Conservation (phyloP, 2,329 filamentous ascomycete species). For the Exophiala sp. region DNA sequence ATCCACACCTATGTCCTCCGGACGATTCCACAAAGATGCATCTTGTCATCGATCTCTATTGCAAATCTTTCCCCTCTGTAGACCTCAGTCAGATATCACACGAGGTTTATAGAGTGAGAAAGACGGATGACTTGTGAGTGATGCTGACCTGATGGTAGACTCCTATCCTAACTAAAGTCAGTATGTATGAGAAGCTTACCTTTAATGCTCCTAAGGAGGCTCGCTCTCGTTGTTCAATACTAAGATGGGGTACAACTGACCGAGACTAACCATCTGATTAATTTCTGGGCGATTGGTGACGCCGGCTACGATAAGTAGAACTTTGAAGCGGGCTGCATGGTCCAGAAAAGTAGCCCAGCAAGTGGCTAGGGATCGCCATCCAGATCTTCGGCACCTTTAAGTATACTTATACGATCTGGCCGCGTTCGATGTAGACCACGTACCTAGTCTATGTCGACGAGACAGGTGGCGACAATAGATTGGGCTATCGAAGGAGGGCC, state of each 20-base stretch:
- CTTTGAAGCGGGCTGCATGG: too few species aligned
- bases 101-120: not conserved
- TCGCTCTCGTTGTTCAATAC: not conserved
- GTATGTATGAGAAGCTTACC: not conserved
- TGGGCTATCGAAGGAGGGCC: too few species aligned
- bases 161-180: not conserved
- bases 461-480: too few species aligned
- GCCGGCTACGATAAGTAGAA: too few species aligned
- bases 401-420: too few species aligned
- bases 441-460: too few species aligned
- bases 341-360: too few species aligned
- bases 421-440: too few species aligned
- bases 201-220: not conserved
- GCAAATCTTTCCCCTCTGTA: not conserved
- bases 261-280: not conserved
- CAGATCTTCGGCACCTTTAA: too few species aligned
- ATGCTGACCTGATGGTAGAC: not conserved
- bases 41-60: slow-evolving; percentile 3
- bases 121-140: slow-evolving; percentile 1
- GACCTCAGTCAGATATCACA: not conserved
- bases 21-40: slow-evolving; percentile 3
- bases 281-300: too few species aligned
- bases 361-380: too few species aligned
- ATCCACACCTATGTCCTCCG: not conserved
- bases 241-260: not conserved